A percentile compares a stretch with the other conserved stretches of the same genome.
These are phyloP conservation scores for Cystofilobasidium capitatum DNA, from an alignment of 768 basidiomycete genomes.

Conservation along the genomic window DNA sequence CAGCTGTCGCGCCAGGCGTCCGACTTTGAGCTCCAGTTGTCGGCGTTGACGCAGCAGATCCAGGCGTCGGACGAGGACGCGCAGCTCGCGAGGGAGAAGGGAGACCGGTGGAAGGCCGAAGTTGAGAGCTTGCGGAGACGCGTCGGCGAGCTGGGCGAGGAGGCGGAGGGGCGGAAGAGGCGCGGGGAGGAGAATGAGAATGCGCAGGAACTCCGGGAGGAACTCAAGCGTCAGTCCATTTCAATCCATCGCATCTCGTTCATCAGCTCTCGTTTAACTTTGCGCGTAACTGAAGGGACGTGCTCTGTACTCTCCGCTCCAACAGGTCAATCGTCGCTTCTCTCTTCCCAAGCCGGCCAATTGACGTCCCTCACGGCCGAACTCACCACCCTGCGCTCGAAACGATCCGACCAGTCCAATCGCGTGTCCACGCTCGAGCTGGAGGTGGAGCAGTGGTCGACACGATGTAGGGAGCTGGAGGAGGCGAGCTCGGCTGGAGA, in stretches of 20 bases:
- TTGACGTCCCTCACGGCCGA: background rate
- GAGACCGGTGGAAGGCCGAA: background rate
- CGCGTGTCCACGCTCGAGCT: conserved; percentile 11
- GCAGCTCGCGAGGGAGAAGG: background rate
- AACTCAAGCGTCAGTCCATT: conserved; percentile 21
- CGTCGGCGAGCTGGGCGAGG: conserved; percentile 20
- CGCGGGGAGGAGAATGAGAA: conserved; percentile 21
- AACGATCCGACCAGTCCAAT: background rate
- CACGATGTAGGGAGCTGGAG: background rate
- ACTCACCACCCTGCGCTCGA: conserved; percentile 1
- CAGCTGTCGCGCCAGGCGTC: background rate
- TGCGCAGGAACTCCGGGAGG: conserved; percentile 16
- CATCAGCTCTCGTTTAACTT: background rate
- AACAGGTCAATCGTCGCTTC: conserved; percentile 1
- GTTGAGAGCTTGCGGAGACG: conserved; percentile 2
- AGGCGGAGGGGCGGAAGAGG: conserved; percentile 14
- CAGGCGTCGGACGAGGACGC: conserved; percentile 15
- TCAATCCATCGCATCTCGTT: background rate
- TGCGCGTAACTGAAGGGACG: no score
- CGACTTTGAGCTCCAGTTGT: conserved; percentile 1
- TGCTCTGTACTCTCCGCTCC: background rate
- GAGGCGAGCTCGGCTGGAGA: conserved; percentile 6
- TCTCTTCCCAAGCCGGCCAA: conserved; percentile 22
- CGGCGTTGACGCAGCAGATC: background rate
- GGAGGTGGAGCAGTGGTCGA: background rate